Evolutionary conservation across 352 stramenopile species (phyloP).

Genomic region (Salisapilia sapeloensis): DNA sequence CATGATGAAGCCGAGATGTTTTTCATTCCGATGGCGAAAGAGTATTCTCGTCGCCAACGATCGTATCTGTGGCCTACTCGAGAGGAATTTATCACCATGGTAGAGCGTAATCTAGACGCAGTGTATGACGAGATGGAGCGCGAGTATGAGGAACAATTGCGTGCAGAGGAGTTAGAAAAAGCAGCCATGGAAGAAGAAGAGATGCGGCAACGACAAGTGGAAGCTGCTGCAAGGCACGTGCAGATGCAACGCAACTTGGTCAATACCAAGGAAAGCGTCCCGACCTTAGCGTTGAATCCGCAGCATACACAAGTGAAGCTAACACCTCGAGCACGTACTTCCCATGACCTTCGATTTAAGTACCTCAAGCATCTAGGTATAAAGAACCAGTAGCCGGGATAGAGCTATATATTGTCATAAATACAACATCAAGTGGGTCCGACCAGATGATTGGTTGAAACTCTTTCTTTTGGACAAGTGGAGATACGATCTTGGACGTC

Average conservation of each 20-base stretch:
- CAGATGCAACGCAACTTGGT: not conserved
- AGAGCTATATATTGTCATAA: too few species aligned
- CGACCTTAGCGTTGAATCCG: slow-evolving; percentile 25
- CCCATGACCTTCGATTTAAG: slow-evolving; percentile 72
- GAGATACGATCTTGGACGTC: too few species aligned
- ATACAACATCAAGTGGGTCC: too few species aligned
- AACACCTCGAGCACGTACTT: slow-evolving; percentile 44
- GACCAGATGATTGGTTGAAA: too few species aligned
- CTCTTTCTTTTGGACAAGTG: too few species aligned
- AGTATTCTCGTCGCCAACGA: slow-evolving; percentile 76
- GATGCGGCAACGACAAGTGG: slow-evolving; percentile 24
- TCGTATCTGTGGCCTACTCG: slow-evolving; percentile 77
- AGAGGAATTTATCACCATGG: slow-evolving; percentile 70
- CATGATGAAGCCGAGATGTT: slow-evolving; percentile 70
- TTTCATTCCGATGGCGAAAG: slow-evolving; percentile 67
- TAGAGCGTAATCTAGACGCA: slow-evolving; percentile 75
- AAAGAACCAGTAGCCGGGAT: slow-evolving; percentile 50
- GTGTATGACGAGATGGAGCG: slow-evolving; percentile 81
- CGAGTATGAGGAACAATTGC: slow-evolving; percentile 58
- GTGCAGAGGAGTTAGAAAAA: slow-evolving; percentile 45
- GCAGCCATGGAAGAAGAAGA: slow-evolving; percentile 59
- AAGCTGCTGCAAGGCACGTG: slow-evolving; percentile 7
- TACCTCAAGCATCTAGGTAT: slow-evolving; percentile 80
- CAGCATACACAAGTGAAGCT: slow-evolving; percentile 55
- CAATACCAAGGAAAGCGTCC: slow-evolving; percentile 5